Evolutionary conservation across 2,329 filamentous ascomycete species (phyloP), one percentile per base, ranked within the genome.

Genomic region (Phialophora macrospora): DNA sequence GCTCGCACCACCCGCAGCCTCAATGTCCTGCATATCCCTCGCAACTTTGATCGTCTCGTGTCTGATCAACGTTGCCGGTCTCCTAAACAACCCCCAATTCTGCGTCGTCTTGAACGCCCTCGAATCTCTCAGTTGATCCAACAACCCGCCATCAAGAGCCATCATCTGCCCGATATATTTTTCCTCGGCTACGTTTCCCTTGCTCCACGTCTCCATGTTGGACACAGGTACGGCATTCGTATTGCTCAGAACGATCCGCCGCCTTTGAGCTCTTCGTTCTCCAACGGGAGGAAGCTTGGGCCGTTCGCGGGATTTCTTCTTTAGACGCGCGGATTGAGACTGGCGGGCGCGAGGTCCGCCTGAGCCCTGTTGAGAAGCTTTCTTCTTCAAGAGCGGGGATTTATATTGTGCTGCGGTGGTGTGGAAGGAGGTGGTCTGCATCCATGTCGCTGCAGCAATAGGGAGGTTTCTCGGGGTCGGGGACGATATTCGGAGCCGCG

Each of bases 51-150:
- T 81, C n/a, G 90, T 90, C 81, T 97, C 92, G 64, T 85, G 83
- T 72, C 93, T 86, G 68, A 97, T 81, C 75, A 99, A 80, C 61
- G 90, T 86, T 63, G 91, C 90, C 28, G 95, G 95, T 71, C 88
- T 85, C 72, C 91, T 83, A 79, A 98, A 99, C 73, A 97, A 81
- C 65, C 84, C 86, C 93, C 95, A 99, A 70, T 86, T 88, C 83
- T 98, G 95, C 26, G 88, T 91, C 24, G 88, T 83, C 85, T 97
- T 96, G 83, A 99, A 99, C 3, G 92, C 93, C 75, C 96, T 91
- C 61, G 90, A 83, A n/a, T 88, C 85, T 73, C 93, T 86, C 80
- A 99, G 82, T 76, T 89, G 87, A 80, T 97, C 93, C 58, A 97
- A 85, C 58, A 92, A 80, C 1, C 80, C 79, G 49, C 88, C 86